Percentiles rank a stretch among this genome's conserved stretches.
phyloP scores from a whole-genome alignment of 345 rosid genomes.

The Theobroma cacao region DNA sequence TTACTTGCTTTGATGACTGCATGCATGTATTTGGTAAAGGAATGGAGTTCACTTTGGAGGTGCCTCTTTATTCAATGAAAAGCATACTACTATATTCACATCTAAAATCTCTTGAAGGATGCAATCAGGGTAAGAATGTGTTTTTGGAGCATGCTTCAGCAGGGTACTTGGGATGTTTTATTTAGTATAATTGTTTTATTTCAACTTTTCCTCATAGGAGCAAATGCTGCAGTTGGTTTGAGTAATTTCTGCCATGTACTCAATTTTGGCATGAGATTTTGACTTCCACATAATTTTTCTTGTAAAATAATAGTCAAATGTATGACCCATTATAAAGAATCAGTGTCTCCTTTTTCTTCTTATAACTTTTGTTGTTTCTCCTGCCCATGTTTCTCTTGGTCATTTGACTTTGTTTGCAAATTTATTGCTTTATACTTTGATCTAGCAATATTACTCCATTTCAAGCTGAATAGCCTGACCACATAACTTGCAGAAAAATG shows the following conservation, averaged over 20 bases:
- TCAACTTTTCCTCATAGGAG: neutral
- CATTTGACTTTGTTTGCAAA: neutral
- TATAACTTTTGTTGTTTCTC: neutral
- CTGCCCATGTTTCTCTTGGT: neutral
- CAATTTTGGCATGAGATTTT: neutral
- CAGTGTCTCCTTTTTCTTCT: neutral
- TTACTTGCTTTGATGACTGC: neutral
- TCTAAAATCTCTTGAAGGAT: neutral
- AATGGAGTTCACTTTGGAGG: neutral
- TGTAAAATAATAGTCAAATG: neutral
- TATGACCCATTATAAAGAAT: neutral
- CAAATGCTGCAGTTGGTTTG: neutral
- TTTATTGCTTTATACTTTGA: neutral
- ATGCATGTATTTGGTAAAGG: neutral
- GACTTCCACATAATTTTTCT: neutral
- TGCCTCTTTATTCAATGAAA: neutral
- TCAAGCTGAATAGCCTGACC: neutral
- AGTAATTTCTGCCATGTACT: neutral
- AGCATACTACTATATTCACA: neutral
- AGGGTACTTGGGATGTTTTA: neutral
- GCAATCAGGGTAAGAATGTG: neutral
- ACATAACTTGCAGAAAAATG: constrained; percentile 68
- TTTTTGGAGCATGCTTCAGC: neutral
- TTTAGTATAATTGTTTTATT: neutral
- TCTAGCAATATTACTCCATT: neutral